Percentiles rank a stretch among this genome's conserved stretches.
Conservation (phyloP, 2,329 filamentous ascomycete species). For the Helicocarpus griseus region DNA sequence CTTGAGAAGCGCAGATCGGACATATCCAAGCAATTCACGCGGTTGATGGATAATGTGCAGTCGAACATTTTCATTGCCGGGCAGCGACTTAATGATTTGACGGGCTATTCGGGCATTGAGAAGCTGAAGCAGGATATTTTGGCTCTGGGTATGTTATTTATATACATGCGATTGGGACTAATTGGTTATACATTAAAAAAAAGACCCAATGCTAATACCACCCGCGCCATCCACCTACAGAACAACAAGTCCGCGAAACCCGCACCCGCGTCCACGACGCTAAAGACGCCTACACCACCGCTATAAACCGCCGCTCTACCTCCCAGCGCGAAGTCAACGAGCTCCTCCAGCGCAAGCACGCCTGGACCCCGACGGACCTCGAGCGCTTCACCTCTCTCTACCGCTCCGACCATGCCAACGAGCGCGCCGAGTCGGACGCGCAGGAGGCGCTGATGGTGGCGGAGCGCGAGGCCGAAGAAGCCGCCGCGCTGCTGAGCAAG, state of each 20-base stretch:
- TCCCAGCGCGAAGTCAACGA: slow-evolving; percentile 95
- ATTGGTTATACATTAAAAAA: too few relatives aligned
- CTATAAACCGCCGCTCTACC: slow-evolving; percentile 70
- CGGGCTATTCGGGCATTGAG: slow-evolving; percentile 88
- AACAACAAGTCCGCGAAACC: slow-evolving; percentile 43
- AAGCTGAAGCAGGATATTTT: slow-evolving; percentile 70
- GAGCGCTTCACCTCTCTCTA: slow-evolving; percentile 93
- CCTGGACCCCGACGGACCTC: slow-evolving; percentile 76
- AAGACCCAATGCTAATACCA: slow-evolving; percentile 7
- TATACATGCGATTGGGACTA: background rate
- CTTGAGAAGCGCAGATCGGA: slow-evolving; percentile 45
- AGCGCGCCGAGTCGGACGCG: slow-evolving; percentile 66
- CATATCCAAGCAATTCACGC: slow-evolving; percentile 52
- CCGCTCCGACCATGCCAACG: slow-evolving; percentile 83
- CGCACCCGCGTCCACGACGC: slow-evolving; percentile 59
- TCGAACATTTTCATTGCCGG: slow-evolving; percentile 75
- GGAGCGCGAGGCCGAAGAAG: slow-evolving; percentile 70
- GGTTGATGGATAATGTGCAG: slow-evolving; percentile 82
- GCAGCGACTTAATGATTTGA: slow-evolving; percentile 84
- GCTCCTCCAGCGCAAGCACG: slow-evolving; percentile 84
- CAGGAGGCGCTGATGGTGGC: slow-evolving; percentile 63
- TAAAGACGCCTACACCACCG: slow-evolving; percentile 69
- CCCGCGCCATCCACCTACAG: slow-evolving; percentile 25
- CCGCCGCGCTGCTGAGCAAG: slow-evolving; percentile 64
- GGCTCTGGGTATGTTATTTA: slow-evolving; percentile 43